Percentiles rank a stretch among this genome's conserved stretches.
These are phyloP conservation scores for Phytophthora sp. DNA, from an alignment of 352 stramenopile genomes.

Conservation along the genomic window DNA sequence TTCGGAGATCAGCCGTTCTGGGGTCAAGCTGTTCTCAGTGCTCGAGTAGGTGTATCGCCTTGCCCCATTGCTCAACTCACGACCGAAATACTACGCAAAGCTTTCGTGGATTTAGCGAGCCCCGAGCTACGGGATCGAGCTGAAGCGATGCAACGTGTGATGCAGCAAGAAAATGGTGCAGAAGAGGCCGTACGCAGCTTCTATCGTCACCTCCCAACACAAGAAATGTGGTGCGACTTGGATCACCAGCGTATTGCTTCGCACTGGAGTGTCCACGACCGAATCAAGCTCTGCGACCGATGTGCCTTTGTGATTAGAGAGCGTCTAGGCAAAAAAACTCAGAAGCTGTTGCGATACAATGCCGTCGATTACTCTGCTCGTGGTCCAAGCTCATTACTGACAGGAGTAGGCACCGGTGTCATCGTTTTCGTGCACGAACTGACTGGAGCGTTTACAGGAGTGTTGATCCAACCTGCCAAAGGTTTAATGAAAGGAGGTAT, in stretches of 20 bases:
- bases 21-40: conserved; percentile 82
- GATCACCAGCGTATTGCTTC: conserved; percentile 35
- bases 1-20: conserved; percentile 96
- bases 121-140: conserved; percentile 55
- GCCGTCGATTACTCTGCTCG: conserved; percentile 46
- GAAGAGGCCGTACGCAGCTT: conserved; percentile 82
- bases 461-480: conserved; percentile 44
- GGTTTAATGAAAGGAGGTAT: conserved; percentile 27
- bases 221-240: conserved; percentile 82
- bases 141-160: conserved; percentile 45
- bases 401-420: conserved; percentile 24
- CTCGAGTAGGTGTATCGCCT: conserved; percentile 79
- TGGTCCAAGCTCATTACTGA: conserved; percentile 38
- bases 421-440: conserved; percentile 43
- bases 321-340: conserved; percentile 26
- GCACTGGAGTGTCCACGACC: conserved; percentile 40
- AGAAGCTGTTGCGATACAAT: conserved; percentile 38
- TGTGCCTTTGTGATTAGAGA: conserved; percentile 39
- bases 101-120: conserved; percentile 65
- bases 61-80: conserved; percentile 85
- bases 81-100: conserved; percentile 67
- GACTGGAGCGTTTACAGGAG: conserved; percentile 46
- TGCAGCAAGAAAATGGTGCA: conserved; percentile 87
- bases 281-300: conserved; percentile 46
- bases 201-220: conserved; percentile 76